Evolutionary conservation across 148 eudicot genomes (phyloP).

Genomic region (Agrostemma githago): DNA sequence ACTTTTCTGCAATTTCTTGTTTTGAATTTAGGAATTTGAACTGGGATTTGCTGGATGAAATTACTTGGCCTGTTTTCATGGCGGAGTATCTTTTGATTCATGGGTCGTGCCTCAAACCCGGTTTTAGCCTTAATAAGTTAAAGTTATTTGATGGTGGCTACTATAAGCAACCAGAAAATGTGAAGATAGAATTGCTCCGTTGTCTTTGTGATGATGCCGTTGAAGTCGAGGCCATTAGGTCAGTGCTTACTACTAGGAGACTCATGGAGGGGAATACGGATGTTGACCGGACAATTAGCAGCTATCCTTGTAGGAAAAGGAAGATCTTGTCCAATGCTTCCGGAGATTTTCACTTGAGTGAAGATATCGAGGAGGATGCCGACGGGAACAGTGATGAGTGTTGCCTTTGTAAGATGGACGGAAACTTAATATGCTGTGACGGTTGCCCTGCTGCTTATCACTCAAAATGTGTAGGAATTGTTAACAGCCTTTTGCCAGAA

Average conservation of each 20-base stretch:
- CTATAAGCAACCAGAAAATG: conserved; percentile 51
- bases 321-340: conserved; percentile 35
- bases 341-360: conserved; percentile 40
- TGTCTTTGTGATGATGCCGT: conserved; percentile 85
- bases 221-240: conserved; percentile 63
- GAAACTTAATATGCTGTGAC: conserved; percentile 91
- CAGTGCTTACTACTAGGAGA: conserved; percentile 67
- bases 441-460: conserved; percentile 98
- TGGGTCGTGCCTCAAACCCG: conserved; percentile 49
- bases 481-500: conserved; percentile 68
- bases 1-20: conserved; percentile 19
- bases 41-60: conserved; percentile 87
- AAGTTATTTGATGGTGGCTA: conserved; percentile 62
- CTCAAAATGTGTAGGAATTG: conserved; percentile 81
- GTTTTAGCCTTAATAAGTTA: conserved; percentile 44
- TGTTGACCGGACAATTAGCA: conserved; percentile 39
- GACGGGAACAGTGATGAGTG: conserved; percentile 97
- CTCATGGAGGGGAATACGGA: conserved; percentile 37
- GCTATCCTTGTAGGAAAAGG: conserved; percentile 38
- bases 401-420: conserved; percentile 94
- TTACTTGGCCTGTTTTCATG: conserved; percentile 92
- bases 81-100: conserved; percentile 63
- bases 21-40: conserved; percentile 58
- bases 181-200: conserved; percentile 69
- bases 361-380: conserved; percentile 48